Base-by-base conservation (phyloP, 306 rosid species). In the Pyrus pyrifolia region DNA sequence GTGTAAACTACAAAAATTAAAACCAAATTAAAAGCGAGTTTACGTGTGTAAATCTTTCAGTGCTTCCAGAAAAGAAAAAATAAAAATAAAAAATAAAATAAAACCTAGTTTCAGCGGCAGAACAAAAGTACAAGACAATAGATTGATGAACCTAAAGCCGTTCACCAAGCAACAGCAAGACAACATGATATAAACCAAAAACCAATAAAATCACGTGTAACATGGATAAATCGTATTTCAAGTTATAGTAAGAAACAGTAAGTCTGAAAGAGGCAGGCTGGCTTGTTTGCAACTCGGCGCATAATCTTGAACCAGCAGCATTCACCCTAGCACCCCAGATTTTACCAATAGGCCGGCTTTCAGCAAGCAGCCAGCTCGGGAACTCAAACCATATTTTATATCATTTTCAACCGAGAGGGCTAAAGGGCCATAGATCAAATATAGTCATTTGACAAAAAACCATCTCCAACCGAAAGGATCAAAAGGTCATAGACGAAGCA, bases 311-410 rank as follows among this genome's bases (percentile, higher is more conserved):
- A 72, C 81, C 82, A 68, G 75, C 76, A 7, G 83, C 93, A 58
- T 83, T 85, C 86, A 66, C 78, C 58, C 18, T 82, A 69, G 82
- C 89, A 67, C 90, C 91, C 19, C 30, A 78, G 27, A 80, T 89
- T 74, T 69, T 78, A 44, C 98, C 95, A 18, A 86, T 86, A 23
- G 94, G 96, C 61, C 96, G 91, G 51, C 75, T 90, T 52, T 14
- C 85, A 19, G 86, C 91, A 18, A 83, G 81, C 83, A 84, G 76
- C 71, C 76, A 80, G 6, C 81, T 81, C 2, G 83, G 67, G 11
- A 55, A 70, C 22, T 67, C 1, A 25, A 25, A 25, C 27, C 27
- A 25, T 25, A 25, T 25, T 25, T 25, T 25, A 25, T 25, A 25
- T 25, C 27, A 25, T 25, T 1, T 25, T 1, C 27, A 25, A 25